Conservation (phyloP, 257 asterid species). For the Solanum medicagineum region DNA sequence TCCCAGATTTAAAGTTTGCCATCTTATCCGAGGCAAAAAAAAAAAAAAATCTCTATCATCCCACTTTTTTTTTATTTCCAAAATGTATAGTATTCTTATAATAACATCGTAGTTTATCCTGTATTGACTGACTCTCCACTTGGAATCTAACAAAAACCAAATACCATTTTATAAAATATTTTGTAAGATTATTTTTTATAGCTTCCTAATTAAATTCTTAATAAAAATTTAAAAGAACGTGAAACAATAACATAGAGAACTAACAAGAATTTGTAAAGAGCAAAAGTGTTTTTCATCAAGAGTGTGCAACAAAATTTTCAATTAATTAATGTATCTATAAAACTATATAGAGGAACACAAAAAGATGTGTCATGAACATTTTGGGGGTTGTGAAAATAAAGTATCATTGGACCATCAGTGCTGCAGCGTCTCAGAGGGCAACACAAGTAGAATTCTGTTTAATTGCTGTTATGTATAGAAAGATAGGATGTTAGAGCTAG, state of each 20-base stretch:
- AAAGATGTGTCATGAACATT: not conserved
- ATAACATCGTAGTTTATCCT: not conserved
- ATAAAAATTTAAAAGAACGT: too few relatives aligned
- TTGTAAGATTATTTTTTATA: too few relatives aligned
- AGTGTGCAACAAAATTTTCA: not conserved
- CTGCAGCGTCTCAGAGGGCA: too few relatives aligned
- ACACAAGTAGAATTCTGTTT: too few relatives aligned
- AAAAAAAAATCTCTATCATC: not conserved
- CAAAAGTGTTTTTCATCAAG: not conserved
- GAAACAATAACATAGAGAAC: not conserved
- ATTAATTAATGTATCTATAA: not conserved
- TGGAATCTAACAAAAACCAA: not conserved
- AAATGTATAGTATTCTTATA: too few relatives aligned
- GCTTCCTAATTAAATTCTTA: not conserved
- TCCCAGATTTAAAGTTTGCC: too few relatives aligned
- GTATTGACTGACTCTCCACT: not conserved
- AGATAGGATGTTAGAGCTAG: too few relatives aligned
- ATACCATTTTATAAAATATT: too few relatives aligned
- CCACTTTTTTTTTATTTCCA: not conserved
- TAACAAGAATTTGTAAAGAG: not conserved
- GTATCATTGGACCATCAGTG: too few relatives aligned
- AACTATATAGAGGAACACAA: not conserved
- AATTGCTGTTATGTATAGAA: too few relatives aligned
- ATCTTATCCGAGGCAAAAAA: too few relatives aligned
- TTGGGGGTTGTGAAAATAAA: too few relatives aligned